These are phyloP conservation scores for Malassezia slooffiae DNA, from an alignment of 1,284 basidiomycete species.

Conservation along the genomic window DNA sequence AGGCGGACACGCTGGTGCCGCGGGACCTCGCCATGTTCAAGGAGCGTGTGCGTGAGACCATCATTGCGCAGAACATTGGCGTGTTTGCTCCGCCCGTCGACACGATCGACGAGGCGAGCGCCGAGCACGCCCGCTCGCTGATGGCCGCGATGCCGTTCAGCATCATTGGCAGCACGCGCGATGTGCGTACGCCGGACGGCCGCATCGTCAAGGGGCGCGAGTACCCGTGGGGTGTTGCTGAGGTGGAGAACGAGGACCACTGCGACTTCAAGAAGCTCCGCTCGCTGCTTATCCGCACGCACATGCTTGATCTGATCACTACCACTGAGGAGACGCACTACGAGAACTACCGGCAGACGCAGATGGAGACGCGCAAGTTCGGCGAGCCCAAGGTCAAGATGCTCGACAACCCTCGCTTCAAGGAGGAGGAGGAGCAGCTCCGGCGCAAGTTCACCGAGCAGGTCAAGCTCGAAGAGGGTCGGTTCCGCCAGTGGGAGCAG, in stretches of 20 bases:
- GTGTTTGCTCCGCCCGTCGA: constrained; percentile 91
- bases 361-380: constrained; percentile 99
- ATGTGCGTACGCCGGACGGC: constrained; percentile 82
- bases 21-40: constrained; percentile 85
- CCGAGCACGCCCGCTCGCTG: constrained; percentile 79
- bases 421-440: constrained; percentile 93
- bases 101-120: constrained; percentile 71
- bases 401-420: constrained; percentile 98
- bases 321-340: constrained; percentile 95
- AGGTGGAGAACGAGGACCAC: constrained; percentile 95
- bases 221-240: constrained; percentile 99
- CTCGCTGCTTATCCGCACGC: constrained; percentile 86
- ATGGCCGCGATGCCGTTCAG: constrained; percentile 83
- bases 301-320: constrained; percentile 95
- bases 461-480: constrained; percentile 94
- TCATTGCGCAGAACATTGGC: constrained; percentile 80
- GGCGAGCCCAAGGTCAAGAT: constrained; percentile 98
- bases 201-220: constrained; percentile 90
- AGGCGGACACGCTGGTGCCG: constrained; percentile 91
- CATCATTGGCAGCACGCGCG: constrained; percentile 92
- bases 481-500: constrained; percentile 99
- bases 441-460: constrained; percentile 98
- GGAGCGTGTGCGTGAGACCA: constrained; percentile 76
- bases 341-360: constrained; percentile 92
- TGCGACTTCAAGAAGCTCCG: constrained; percentile 99